These are phyloP conservation scores for Liriodendron chinense DNA, from an alignment of 164 flowering plant species.

Conservation along the genomic window DNA sequence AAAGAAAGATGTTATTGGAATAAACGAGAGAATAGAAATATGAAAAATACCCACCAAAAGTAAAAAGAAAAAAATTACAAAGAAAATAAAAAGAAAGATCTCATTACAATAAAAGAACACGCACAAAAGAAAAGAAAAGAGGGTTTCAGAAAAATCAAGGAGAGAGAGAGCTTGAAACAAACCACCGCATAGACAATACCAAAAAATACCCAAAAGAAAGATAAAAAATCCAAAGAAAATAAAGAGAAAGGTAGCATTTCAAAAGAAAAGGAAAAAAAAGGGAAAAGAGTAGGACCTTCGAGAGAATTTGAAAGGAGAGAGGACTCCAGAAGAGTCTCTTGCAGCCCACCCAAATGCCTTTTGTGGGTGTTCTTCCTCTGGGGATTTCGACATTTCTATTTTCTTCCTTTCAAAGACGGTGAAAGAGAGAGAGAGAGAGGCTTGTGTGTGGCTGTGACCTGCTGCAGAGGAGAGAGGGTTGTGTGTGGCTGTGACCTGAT, in stretches of 20 bases:
- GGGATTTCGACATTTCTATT: conserved; percentile 10
- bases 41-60: no score
- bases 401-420: neutral
- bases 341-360: conserved; percentile 20
- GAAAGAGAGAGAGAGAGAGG: no score
- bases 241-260: neutral
- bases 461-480: no score
- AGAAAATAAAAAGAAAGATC: no score
- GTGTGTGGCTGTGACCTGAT: no score
- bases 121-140: no score
- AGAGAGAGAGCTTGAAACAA: neutral
- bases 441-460: no score
- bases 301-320: conserved; percentile 18
- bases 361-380: conserved; percentile 16
- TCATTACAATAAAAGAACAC: no score
- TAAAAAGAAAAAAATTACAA: no score
- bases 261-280: neutral
- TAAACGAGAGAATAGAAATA: no score
- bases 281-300: conserved; percentile 2
- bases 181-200: neutral
- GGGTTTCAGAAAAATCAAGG: neutral
- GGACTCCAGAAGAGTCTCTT: conserved; percentile 12
- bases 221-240: neutral
- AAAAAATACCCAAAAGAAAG: neutral
- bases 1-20: no score